These are phyloP conservation scores for Chalciporus pseudorubinellus DNA, from an alignment of 768 basidiomycete species.

Conservation along the genomic window DNA sequence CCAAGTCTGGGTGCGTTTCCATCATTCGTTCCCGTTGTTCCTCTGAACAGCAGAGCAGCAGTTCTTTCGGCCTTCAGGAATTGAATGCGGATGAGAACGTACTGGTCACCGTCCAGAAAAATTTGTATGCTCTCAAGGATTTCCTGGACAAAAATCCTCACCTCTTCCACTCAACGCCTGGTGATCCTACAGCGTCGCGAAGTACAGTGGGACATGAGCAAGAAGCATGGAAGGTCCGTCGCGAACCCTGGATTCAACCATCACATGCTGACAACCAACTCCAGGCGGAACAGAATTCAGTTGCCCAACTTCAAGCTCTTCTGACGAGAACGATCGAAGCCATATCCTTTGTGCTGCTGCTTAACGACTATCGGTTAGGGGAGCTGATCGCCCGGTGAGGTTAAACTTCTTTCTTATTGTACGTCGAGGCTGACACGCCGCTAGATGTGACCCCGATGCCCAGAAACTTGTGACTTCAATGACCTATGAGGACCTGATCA, in stretches of 20 bases:
- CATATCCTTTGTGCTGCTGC: constrained; percentile 86
- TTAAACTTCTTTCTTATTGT: neutral
- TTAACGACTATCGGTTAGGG: constrained; percentile 87
- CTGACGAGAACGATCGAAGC: constrained; percentile 89
- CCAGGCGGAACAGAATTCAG: constrained; percentile 79
- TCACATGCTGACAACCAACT: constrained; percentile 13
- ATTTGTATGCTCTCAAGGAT: constrained; percentile 71
- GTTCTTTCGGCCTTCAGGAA: constrained; percentile 47
- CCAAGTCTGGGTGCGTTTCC: constrained; percentile 51
- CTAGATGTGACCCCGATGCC: constrained; percentile 68
- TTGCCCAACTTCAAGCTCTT: constrained; percentile 71
- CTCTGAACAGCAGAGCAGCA: constrained; percentile 20
- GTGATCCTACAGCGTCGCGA: constrained; percentile 59
- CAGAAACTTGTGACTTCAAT: constrained; percentile 68
- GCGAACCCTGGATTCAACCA: neutral
- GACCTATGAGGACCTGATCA: constrained; percentile 87
- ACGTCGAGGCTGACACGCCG: constrained; percentile 7
- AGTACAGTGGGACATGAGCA: constrained; percentile 61
- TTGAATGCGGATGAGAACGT: constrained; percentile 60
- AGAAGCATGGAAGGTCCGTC: constrained; percentile 82
- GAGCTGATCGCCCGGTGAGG: constrained; percentile 81
- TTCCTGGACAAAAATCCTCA: constrained; percentile 81
- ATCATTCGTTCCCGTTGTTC: neutral
- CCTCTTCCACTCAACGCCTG: constrained; percentile 79
- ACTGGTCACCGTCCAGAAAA: constrained; percentile 73